Base-by-base conservation (phyloP, 306 rosid genomes). In the Quercus agrifolia region DNA sequence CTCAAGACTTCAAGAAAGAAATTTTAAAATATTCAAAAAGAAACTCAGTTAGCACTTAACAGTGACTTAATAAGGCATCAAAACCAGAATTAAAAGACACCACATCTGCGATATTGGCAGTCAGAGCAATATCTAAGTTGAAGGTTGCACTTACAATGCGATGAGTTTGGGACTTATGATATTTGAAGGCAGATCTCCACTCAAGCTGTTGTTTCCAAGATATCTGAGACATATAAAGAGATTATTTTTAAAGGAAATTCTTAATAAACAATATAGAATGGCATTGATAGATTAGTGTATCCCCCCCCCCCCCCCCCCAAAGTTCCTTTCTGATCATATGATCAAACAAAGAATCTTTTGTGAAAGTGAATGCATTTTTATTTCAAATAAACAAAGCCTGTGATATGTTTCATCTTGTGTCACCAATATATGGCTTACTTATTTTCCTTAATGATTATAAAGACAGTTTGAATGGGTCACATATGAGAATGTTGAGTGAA, bases 201-300 rank as follows among this genome's bases (percentile, higher is more conserved):
- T 78, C 80, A 81, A 70, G 67, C 74, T 63, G 78, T 85, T 85
- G 85, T 63, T 70, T 59, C 83, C 88, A 12, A 85, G 85, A 55
- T 74, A 85, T 44, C 88, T 85, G 75, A 69, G 67, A 78, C 33
- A 58, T 14, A 35, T 3, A 57, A 58, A 77, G 14, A 27, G 49
- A 80, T 25, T 20, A 18, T 35, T 69, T 41, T 55, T 15, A 74
- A 31, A 1, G 54, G 14, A 62, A 73, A 31, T 64, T 17, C 17
- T 7, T 31, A 17, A 33, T 44, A 41, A 31, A 18, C 49, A 66
- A 66, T 33, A 3, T 25, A 25, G 35, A 61, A 64, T 28, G n/a
- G 14, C 71, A 33, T 62, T 33, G 23, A 20, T 66, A 33, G 35
- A 30, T 31, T 31, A 8, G 3, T 8, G 3, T 2, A 6, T 2